These are phyloP conservation scores for Aegle marmelos DNA, from an alignment of 345 rosid genomes.

Conservation along the genomic window DNA sequence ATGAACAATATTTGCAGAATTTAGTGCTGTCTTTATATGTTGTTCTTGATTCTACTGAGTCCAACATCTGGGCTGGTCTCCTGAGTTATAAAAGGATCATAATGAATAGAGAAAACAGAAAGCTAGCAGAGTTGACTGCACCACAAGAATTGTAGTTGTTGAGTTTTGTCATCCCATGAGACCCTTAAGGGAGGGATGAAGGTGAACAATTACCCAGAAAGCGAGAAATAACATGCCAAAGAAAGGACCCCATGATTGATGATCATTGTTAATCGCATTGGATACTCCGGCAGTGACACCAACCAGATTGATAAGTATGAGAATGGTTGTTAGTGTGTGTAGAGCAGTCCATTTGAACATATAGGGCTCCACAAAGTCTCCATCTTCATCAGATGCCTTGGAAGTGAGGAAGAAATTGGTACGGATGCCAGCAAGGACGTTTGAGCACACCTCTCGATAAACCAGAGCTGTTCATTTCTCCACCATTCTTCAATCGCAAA, in stretches of 20 bases:
- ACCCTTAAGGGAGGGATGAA: conserved; percentile 41
- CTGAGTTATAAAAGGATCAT: conserved; percentile 38
- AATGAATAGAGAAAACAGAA: conserved; percentile 42
- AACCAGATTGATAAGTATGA: conserved; percentile 38
- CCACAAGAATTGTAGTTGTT: conserved; percentile 41
- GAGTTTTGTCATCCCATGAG: conserved; percentile 40
- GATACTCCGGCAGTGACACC: conserved; percentile 43
- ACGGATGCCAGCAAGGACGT: conserved; percentile 33
- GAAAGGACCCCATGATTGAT: conserved; percentile 31
- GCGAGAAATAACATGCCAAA: conserved; percentile 46
- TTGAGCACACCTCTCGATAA: conserved; percentile 39
- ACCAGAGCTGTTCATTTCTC: conserved; percentile 51
- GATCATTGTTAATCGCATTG: conserved; percentile 30
- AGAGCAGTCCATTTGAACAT: conserved; percentile 46
- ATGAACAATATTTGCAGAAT: not conserved
- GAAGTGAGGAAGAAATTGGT: conserved; percentile 30
- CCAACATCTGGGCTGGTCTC: conserved; percentile 36
- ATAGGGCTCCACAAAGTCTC: conserved; percentile 31
- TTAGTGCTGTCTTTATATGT: not conserved
- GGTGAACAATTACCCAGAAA: conserved; percentile 48
- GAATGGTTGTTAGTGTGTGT: conserved; percentile 43
- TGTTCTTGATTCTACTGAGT: conserved; percentile 27
- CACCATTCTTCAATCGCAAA: conserved; percentile 48
- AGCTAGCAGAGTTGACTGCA: conserved; percentile 44
- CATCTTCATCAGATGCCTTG: conserved; percentile 27